These are phyloP conservation scores for Cercospora beticola DNA, from an alignment of 2,329 filamentous ascomycete species.

Conservation along the genomic window DNA sequence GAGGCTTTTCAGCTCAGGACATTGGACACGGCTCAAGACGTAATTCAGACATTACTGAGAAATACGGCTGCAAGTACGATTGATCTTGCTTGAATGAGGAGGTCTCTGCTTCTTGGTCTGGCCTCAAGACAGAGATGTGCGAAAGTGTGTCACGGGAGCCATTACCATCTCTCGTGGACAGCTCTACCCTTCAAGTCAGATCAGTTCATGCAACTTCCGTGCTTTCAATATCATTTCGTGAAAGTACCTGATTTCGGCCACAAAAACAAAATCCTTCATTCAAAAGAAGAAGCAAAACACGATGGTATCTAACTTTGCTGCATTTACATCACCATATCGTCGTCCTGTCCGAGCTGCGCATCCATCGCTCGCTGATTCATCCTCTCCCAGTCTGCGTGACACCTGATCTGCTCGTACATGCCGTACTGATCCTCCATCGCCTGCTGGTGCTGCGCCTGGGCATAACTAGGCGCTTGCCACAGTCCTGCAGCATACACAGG, in stretches of 20 bases:
- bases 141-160: too few relatives aligned
- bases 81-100: too few relatives aligned
- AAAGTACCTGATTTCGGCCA: neutral
- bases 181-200: too few relatives aligned
- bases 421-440: slow-evolving; percentile 69
- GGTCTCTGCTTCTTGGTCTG: too few relatives aligned
- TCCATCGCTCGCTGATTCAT: slow-evolving; percentile 27
- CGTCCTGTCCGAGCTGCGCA: slow-evolving; percentile 26
- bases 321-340: slow-evolving; percentile 36
- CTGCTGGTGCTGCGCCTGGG: slow-evolving; percentile 40
- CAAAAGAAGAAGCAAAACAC: neutral
- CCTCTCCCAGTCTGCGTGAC: slow-evolving; percentile 50
- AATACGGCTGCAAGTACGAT: too few relatives aligned
- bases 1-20: neutral
- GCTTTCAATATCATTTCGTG: too few relatives aligned
- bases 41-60: too few relatives aligned
- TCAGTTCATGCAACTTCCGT: too few relatives aligned
- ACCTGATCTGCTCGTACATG: slow-evolving; percentile 56
- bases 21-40: too few relatives aligned
- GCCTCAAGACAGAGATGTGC: too few relatives aligned
- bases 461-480: slow-evolving; percentile 41
- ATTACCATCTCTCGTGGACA: too few relatives aligned
- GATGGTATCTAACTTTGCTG: neutral
- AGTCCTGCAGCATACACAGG: slow-evolving; percentile 61
- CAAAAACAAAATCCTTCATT: neutral